Base-by-base conservation (phyloP, 306 rosid species). In the Cyclanthera cordifolia region DNA sequence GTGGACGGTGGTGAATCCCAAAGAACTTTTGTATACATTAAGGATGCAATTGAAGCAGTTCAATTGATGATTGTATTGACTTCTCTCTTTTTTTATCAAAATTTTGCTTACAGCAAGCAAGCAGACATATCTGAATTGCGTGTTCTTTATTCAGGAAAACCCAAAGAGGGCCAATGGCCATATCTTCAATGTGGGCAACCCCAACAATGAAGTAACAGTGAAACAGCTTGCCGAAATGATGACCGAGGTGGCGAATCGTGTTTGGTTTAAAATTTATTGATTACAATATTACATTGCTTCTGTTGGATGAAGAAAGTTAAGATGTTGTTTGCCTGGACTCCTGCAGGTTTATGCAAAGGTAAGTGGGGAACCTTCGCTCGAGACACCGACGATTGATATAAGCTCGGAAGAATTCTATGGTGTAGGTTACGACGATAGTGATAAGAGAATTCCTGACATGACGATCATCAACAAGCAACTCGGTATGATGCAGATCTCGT, bases 401-500 rank as follows among this genome's bases (percentile, higher is more conserved):
- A 88, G 87, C 88, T 91, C 97, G 50, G 75, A 84, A 78, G 97
- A 91, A 81, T 91, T 91, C 63, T 91, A 91, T 8, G 97, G 97
- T 10, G 95, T 80, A 68, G 97, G 97, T 24, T 91, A 91, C 4
- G 97, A 91, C 51, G 97, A 91, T 24, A 88, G 97, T 25, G 96
- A 91, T 72, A 91, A 88, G 87, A 83, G 97, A 83, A 91, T 91
- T 76, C 97, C 96, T 0, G 96, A 88, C 85, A 91, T 91, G 97
- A 83, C 96, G 82, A 88, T 91, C 50, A 91, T 91, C 76, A 85
- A 88, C 71, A 86, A 48, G 75, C 97, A 91, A 61, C 96, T 91
- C 43, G 97, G 97, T 91, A 88, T 23, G 55, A 30, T 71, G 11
- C 28, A 58, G 58, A 37, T 50, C 25, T 55, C 53, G 14, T 20